phyloP scores from a whole-genome alignment of 202 grass and related monocot species.

The Tripidium arundinaceum region DNA sequence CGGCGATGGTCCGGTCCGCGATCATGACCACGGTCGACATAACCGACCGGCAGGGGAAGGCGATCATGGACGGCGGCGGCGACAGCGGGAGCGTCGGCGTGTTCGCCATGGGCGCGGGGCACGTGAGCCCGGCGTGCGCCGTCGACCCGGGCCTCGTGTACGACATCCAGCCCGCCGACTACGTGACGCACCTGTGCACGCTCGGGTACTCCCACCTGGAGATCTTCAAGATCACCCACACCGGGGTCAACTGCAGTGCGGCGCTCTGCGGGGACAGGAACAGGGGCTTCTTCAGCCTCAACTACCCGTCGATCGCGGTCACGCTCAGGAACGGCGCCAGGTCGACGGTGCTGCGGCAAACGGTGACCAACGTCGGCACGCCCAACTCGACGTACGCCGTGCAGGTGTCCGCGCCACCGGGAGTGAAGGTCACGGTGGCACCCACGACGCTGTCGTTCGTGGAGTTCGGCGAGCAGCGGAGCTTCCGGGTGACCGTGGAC shows the following conservation, averaged over 20 bases:
- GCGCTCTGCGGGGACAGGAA: constrained; percentile 6
- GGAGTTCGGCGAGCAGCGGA: constrained; percentile 60
- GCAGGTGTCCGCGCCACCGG: constrained; percentile 36
- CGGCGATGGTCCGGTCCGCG: constrained; percentile 64
- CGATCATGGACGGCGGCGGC: constrained; percentile 52
- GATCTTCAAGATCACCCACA: constrained; percentile 76
- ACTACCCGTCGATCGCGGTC: constrained; percentile 81
- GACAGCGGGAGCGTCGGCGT: constrained; percentile 27
- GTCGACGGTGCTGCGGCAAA: constrained; percentile 37
- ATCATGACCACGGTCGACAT: constrained; percentile 79
- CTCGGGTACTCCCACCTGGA: constrained; percentile 60
- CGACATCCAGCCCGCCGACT: constrained; percentile 65
- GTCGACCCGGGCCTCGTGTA: constrained; percentile 78
- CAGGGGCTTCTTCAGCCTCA: constrained; percentile 60
- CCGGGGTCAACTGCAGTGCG: constrained; percentile 50
- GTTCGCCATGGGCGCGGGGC: constrained; percentile 68
- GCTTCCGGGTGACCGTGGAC: constrained; percentile 43
- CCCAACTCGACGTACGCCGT: constrained; percentile 61
- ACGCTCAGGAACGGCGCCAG: constrained; percentile 39
- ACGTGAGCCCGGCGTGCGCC: constrained; percentile 61
- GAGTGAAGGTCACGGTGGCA: constrained; percentile 44
- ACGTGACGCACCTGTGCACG: constrained; percentile 81
- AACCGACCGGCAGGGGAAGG: constrained; percentile 52
- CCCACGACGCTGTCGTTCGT: constrained; percentile 53
- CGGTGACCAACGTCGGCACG: constrained; percentile 67